Evolutionary conservation across 257 asterid species (phyloP).

Genomic region (Solanum pinnatisectum): DNA sequence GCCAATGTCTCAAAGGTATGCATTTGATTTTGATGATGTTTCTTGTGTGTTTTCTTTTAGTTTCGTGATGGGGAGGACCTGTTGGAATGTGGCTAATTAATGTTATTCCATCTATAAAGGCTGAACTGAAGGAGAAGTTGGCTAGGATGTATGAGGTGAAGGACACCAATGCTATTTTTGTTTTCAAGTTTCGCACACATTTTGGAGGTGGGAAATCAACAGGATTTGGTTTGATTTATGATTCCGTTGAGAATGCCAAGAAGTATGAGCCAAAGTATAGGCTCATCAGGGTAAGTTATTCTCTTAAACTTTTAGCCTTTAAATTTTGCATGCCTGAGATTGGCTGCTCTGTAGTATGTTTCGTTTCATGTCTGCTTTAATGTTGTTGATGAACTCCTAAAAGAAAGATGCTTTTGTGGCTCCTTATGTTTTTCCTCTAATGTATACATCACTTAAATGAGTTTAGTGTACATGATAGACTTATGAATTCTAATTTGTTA

Average conservation of each 20-base stretch:
- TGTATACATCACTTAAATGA: background rate
- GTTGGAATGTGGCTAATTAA: background rate
- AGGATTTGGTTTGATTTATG: conserved; percentile 14
- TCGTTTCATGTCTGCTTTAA: background rate
- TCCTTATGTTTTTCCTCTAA: background rate
- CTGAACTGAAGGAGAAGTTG: conserved; percentile 11
- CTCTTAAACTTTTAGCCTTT: background rate
- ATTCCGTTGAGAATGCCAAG: conserved; percentile 13
- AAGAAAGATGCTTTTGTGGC: background rate
- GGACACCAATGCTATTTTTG: conserved; percentile 9
- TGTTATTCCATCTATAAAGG: background rate
- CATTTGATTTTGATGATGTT: background rate
- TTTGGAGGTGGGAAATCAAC: conserved; percentile 16
- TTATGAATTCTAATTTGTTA: background rate
- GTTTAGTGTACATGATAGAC: background rate
- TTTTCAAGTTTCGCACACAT: conserved; percentile 12
- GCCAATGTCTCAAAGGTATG: conserved; percentile 12
- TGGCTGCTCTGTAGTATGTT: background rate
- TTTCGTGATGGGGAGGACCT: background rate
- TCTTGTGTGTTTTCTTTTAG: background rate
- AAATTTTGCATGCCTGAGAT: background rate
- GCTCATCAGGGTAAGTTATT: conserved; percentile 9
- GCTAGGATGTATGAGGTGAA: conserved; percentile 12
- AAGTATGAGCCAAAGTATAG: conserved; percentile 14
- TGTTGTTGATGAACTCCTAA: background rate